These are phyloP conservation scores for Leccinum disarticulatum DNA, from an alignment of 768 basidiomycete genomes.

Conservation along the genomic window DNA sequence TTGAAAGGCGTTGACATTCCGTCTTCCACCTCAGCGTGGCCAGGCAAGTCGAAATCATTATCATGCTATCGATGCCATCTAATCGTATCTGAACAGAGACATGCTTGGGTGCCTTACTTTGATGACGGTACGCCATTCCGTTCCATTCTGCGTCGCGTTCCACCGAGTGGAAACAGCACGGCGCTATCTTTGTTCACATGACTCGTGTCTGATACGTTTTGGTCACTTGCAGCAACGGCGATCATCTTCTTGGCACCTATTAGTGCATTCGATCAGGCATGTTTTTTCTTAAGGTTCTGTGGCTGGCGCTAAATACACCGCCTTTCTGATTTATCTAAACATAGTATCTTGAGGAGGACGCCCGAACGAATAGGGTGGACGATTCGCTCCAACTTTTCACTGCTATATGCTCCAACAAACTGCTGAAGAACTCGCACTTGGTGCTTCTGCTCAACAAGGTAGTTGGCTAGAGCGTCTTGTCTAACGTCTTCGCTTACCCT, in stretches of 20 bases:
- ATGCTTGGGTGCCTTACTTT: constrained; percentile 83
- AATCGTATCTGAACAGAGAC: constrained; percentile 47
- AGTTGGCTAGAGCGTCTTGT: constrained; percentile 8
- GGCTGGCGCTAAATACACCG: constrained; percentile 10
- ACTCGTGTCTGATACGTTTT: constrained; percentile 10
- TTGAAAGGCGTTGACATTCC: constrained; percentile 5
- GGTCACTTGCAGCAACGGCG: constrained; percentile 56
- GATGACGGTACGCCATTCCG: constrained; percentile 62
- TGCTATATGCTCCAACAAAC: constrained; percentile 70
- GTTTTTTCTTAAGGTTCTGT: constrained; percentile 10
- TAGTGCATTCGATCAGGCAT: constrained; percentile 83
- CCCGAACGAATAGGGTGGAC: constrained; percentile 73
- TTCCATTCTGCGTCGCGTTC: constrained; percentile 8
- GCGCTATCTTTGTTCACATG: constrained; percentile 15
- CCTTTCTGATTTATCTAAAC: constrained; percentile 8
- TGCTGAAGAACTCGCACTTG: constrained; percentile 69
- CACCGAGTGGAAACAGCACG: constrained; percentile 17
- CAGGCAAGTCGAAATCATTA: constrained; percentile 44
- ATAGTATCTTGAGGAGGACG: constrained; percentile 82
- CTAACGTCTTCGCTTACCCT: constrained; percentile 8
- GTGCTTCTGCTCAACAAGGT: constrained; percentile 83
- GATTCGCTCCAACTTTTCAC: constrained; percentile 82
- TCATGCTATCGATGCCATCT: constrained; percentile 15
- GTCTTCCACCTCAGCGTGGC: constrained; percentile 45
- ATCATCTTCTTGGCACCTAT: constrained; percentile 87